Conservation (phyloP, 495 filamentous ascomycete species). For the Ascobolus immersus region DNA sequence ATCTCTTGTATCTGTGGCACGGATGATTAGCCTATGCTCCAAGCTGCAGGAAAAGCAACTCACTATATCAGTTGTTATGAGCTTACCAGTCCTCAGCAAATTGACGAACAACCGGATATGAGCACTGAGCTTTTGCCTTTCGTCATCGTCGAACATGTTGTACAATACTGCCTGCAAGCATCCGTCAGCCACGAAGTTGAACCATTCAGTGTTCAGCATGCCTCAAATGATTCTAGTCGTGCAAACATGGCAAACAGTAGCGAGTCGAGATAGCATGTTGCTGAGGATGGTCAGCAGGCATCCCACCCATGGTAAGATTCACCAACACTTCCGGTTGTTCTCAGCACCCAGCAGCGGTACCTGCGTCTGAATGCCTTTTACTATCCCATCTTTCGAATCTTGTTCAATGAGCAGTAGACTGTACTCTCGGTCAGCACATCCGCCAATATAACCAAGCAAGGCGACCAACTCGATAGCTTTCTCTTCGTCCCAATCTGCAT, state of each 20-base stretch:
- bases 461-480: constrained; percentile 34
- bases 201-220: constrained; percentile 4
- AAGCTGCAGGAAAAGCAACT: constrained; percentile 9
- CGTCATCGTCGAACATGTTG: constrained; percentile 40
- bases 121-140: constrained; percentile 42
- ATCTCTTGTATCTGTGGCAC: constrained; percentile 44
- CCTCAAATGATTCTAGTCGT: constrained; percentile 62
- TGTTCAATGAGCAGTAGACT: constrained; percentile 42
- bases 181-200: constrained; percentile 1
- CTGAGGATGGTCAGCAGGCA: too few species aligned
- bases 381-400: constrained; percentile 54
- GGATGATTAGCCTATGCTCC: constrained; percentile 15
- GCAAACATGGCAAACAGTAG: constrained; percentile 96
- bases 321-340: constrained; percentile 51
- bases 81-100: constrained; percentile 53
- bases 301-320: too few species aligned
- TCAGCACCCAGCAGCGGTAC: constrained; percentile 60
- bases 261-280: constrained; percentile 79
- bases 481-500: constrained; percentile 42
- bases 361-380: constrained; percentile 42
- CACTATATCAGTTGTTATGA: constrained; percentile 73
- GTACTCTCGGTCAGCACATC: neutral
- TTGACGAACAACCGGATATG: constrained; percentile 81
- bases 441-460: neutral
- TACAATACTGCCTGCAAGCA: constrained; percentile 54